Conservation (phyloP, 1,139 yeast species). For the Yamadazyma blattariae region DNA sequence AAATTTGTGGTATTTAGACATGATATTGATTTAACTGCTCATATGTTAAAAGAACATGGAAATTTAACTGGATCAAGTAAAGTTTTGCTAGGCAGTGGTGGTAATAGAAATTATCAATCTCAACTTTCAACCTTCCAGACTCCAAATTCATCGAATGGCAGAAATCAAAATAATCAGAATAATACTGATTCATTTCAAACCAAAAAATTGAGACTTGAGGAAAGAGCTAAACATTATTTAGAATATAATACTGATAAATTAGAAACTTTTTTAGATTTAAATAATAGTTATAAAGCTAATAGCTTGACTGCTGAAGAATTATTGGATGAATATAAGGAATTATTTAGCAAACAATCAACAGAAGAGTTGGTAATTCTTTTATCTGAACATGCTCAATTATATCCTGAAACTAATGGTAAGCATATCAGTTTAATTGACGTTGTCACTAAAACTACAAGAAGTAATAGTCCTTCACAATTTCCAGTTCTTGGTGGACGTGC, state of each 20-base stretch:
- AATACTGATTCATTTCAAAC: slow-evolving; percentile 43
- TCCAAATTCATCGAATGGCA: slow-evolving; percentile 7
- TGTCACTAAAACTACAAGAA: slow-evolving; percentile 19
- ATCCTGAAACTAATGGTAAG: slow-evolving; percentile 33
- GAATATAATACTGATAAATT: slow-evolving; percentile 50
- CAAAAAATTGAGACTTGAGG: slow-evolving; percentile 68
- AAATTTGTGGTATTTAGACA: slow-evolving; percentile 90
- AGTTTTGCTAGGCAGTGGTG: slow-evolving; percentile 41
- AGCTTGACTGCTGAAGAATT: slow-evolving; percentile 50
- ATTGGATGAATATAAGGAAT: slow-evolving; percentile 43
- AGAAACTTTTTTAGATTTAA: slow-evolving; percentile 48
- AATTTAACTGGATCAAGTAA: slow-evolving; percentile 47
- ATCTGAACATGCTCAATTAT: slow-evolving; percentile 56
- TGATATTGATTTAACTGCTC: slow-evolving; percentile 84
- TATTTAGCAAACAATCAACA: slow-evolving; percentile 43
- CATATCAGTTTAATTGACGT: slow-evolving; percentile 24
- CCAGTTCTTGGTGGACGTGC: slow-evolving; percentile 31
- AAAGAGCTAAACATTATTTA: slow-evolving; percentile 78
- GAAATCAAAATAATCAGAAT: slow-evolving; percentile 3
- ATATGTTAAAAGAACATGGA: slow-evolving; percentile 82
- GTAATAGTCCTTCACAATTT: slow-evolving; percentile 19
- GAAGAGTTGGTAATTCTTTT: slow-evolving; percentile 54
- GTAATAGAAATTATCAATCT: slow-evolving; percentile 55
- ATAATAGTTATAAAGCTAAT: slow-evolving; percentile 46
- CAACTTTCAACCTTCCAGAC: slow-evolving; percentile 60